Evolutionary conservation across 495 filamentous ascomycete genomes (phyloP), one percentile per base, ranked within the genome.

Genomic region (Aspergillus campestris): DNA sequence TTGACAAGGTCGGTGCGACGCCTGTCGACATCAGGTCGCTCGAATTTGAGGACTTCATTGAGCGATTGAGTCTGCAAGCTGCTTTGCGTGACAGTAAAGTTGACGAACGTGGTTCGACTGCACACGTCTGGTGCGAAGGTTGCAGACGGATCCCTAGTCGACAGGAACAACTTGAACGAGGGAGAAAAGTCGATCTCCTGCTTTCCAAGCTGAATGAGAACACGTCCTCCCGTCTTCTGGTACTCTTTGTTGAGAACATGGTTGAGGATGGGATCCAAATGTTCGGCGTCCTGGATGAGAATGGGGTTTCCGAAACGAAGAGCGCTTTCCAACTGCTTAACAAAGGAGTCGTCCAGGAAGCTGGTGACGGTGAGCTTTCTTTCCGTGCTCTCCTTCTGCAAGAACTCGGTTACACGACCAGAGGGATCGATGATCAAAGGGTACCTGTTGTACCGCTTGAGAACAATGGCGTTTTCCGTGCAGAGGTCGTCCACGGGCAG

Each of bases 211-310:
- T 97, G 92, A 48, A 97, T 97, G 38, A 99, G 78, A 32, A 99
- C 92, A 75, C 92, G 90, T 10, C 92, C 92, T 45, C 92, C 92
- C n/a, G 92, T 99, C 70, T 89, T 95, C 64, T 99, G 92, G 64
- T 99, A 97, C 58, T 99, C 92, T 64, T 97, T 97, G 69, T 99
- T 99, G 63, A 99, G 80, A 38, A 99, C 90, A 58, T 99, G 94
- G 60, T 95, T 99, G 56, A 99, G 82, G 42, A 99, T 85, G 6
- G 92, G 92, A 59, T 99, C 92, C 42, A 99, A 66, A 59, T 97
- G 86, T 66, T 99, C 92, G 4, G 92, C 92, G 64, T 99, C 92
- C 62, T 99, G 92, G 52, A 99, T 96, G 40, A 99, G 80, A 51
- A 99, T 97, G 5, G 92, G 91, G 54, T 97, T 97, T 51, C 92